These are phyloP conservation scores for Calonectria henricotiae DNA, from an alignment of 2,329 filamentous ascomycete species.

Conservation along the genomic window DNA sequence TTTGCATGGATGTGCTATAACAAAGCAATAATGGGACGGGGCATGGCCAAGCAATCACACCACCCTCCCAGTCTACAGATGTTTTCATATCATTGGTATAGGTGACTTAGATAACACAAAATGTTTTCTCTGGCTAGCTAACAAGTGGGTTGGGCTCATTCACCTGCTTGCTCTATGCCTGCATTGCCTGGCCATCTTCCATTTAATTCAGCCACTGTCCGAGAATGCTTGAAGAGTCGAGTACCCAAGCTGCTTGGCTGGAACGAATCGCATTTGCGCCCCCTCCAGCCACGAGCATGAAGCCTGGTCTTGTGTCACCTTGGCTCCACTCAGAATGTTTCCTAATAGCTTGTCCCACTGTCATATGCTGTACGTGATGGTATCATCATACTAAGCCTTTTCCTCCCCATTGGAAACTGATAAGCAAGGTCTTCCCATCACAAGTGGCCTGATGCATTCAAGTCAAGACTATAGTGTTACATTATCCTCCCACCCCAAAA, in stretches of 20 bases:
- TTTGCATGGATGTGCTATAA: not conserved
- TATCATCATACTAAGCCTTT: not conserved
- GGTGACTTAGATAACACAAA: not conserved
- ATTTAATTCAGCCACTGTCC: not conserved
- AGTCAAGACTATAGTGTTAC: not conserved
- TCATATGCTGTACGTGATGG: not conserved
- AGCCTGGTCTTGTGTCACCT: not conserved
- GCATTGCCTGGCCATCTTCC: no score
- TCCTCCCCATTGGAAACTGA: no score
- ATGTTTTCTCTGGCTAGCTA: not conserved
- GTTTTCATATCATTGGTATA: not conserved
- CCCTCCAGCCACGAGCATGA: not conserved
- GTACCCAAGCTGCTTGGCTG: not conserved
- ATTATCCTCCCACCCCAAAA: not conserved
- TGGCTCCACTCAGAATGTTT: not conserved
- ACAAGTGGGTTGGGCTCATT: not conserved
- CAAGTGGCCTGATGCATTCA: not conserved
- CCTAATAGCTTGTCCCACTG: not conserved
- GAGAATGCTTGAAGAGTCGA: not conserved
- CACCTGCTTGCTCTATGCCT: not conserved
- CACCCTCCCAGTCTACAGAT: not conserved
- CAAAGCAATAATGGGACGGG: not conserved
- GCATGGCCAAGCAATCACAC: not conserved
- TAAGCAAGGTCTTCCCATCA: not conserved
- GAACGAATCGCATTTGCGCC: not conserved